Evolutionary conservation across 2,329 filamentous ascomycete species (phyloP), one percentile per base, ranked within the genome.

Genomic region (Pseudofabraea citricarpa): DNA sequence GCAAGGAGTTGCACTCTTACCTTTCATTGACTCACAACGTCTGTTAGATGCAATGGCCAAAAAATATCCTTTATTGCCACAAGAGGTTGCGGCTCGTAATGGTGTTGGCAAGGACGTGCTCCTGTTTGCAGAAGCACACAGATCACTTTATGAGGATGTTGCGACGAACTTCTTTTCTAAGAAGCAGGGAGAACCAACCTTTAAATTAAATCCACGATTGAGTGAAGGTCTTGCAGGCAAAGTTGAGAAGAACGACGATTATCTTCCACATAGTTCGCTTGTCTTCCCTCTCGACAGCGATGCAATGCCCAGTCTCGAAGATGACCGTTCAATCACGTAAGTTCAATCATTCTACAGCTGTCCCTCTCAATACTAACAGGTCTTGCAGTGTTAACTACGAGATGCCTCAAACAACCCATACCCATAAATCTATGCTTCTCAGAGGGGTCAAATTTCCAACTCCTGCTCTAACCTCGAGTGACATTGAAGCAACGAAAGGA

Each of bases 361-460:
- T 20, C 6, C 24, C 38, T 18, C 32, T 26, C 9, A 18, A 6
- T 40, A 13, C 9, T 12, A 22, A 40, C 51, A 43, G 60, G 69
- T 53, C 10, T 35, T 21, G 5, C 41, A 95, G 87, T 59, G 90
- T 97, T 9, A 72, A 87, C 58, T 98, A 94, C 61, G 81, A 89
- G 35, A 85, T 96, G 67, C 90, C 91, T 0, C 72, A 75, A 31
- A 80, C 79, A 15, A 73, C 72, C 8, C 77, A 87, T 55, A 71
- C 80, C 4, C 93, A 98, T 68, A 96, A 96, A 62, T 96, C 90
- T 5, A 94, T 95, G 86, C 76, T 98, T 12, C 74, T 98, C 26
- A 83, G 89, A 3, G 93, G 93, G 10, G 82, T 90, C 29, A 81
- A 84, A 55, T 74, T 90, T 44, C 80, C 86, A 4, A 68, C 75